Conservation (phyloP, 768 basidiomycete species). For the Mycena pura region DNA sequence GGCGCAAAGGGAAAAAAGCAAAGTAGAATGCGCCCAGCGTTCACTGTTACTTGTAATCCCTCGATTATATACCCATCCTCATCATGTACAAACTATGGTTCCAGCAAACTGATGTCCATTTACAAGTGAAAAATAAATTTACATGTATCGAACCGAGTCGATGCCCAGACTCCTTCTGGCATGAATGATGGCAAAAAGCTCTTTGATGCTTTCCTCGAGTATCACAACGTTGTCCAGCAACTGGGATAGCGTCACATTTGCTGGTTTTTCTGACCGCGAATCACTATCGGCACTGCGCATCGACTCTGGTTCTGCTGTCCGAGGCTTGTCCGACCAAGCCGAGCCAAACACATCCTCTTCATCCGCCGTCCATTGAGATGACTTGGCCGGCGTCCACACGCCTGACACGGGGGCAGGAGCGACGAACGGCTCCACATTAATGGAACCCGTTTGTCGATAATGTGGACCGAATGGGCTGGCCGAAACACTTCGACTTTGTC, state of each 20-base stretch:
- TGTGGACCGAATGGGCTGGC: constrained; percentile 86
- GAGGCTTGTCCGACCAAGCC: constrained; percentile 52
- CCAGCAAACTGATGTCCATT: constrained; percentile 19
- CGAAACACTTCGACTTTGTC: constrained; percentile 49
- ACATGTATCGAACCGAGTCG: constrained; percentile 80
- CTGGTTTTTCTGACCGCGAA: constrained; percentile 35
- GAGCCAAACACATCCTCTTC: constrained; percentile 78
- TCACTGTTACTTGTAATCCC: background rate
- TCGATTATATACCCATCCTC: no score
- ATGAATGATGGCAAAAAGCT: constrained; percentile 85
- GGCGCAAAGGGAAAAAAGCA: constrained; percentile 42
- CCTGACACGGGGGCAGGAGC: constrained; percentile 64
- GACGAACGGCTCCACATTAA: constrained; percentile 73
- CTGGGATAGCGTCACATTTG: constrained; percentile 76
- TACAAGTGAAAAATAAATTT: constrained; percentile 29
- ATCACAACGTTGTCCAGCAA: constrained; percentile 94
- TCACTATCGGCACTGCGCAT: constrained; percentile 38
- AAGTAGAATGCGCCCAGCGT: constrained; percentile 34
- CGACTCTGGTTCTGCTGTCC: constrained; percentile 29
- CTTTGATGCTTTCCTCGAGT: constrained; percentile 94
- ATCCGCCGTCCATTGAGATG: constrained; percentile 57
- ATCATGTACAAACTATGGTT: no score
- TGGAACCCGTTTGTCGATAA: constrained; percentile 77
- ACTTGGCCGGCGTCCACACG: constrained; percentile 67
- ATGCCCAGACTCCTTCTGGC: constrained; percentile 85